These are phyloP conservation scores for Xylariaceae sp. DNA, from an alignment of 2,329 filamentous ascomycete species.

Conservation along the genomic window DNA sequence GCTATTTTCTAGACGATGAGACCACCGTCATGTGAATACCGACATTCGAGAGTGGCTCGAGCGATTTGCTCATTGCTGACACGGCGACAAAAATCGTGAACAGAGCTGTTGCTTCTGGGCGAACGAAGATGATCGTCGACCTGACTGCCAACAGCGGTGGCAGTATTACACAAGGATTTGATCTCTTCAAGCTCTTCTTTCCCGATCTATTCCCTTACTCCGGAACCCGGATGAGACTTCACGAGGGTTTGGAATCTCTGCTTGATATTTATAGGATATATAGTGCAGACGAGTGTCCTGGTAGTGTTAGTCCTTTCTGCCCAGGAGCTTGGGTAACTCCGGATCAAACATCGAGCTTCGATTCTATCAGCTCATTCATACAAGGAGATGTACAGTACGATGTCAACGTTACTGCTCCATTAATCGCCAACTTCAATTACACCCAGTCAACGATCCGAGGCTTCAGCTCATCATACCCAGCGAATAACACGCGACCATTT, in stretches of 20 bases:
- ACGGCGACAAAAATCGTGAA: conserved; percentile 6
- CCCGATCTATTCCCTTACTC: conserved; percentile 5
- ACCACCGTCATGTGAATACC: conserved; percentile 10
- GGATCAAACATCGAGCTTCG: no score
- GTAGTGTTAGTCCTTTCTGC: no score
- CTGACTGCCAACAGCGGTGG: conserved; percentile 6
- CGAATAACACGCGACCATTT: conserved; percentile 5
- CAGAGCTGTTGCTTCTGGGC: neutral
- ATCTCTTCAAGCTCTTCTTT: conserved; percentile 12
- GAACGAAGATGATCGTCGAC: conserved; percentile 7
- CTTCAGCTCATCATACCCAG: conserved; percentile 1
- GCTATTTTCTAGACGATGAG: conserved; percentile 5
- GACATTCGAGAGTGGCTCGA: neutral
- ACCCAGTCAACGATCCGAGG: no score
- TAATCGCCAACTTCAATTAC: conserved; percentile 8
- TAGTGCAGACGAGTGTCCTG: no score
- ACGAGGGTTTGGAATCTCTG: no score
- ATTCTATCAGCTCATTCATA: no score
- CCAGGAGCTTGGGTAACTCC: no score
- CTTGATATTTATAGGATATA: no score
- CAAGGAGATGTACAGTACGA: conserved; percentile 3
- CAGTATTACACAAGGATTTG: conserved; percentile 1
- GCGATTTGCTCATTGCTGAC: conserved; percentile 1
- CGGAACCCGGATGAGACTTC: conserved; percentile 4
- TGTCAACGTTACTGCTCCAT: conserved; percentile 3